Evolutionary conservation across 2,329 filamentous ascomycete species (phyloP).

Genomic region (Cladophialophora yegresii): DNA sequence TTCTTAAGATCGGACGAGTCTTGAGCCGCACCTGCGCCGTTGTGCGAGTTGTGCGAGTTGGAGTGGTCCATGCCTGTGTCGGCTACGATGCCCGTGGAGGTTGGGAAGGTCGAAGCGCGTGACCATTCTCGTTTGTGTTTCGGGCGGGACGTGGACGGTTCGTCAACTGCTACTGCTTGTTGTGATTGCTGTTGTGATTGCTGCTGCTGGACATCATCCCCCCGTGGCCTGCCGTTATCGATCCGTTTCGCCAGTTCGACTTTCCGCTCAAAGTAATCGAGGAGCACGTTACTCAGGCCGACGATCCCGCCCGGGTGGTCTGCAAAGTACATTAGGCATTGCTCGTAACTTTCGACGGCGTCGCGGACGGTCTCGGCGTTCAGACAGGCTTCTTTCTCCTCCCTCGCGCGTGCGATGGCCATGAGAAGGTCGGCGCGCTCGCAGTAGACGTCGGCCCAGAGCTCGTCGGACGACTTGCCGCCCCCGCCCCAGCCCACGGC

Average conservation of each 20-base stretch:
- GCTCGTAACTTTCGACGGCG: slow-evolving; percentile 77
- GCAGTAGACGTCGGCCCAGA: slow-evolving; percentile 80
- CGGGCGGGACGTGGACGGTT: slow-evolving; percentile 4
- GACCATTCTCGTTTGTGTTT: slow-evolving; percentile 25
- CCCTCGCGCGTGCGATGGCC: slow-evolving; percentile 53
- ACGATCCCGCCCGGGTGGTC: slow-evolving; percentile 81
- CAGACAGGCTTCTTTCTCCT: slow-evolving; percentile 30
- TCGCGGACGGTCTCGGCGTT: slow-evolving; percentile 55
- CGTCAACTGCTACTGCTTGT: slow-evolving; percentile 6
- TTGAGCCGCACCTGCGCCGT: too few species aligned
- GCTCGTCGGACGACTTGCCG: slow-evolving; percentile 76
- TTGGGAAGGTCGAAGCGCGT: slow-evolving; percentile 13
- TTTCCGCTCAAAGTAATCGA: slow-evolving; percentile 74
- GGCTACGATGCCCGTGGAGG: slow-evolving; percentile 9
- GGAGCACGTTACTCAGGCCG: slow-evolving; percentile 77
- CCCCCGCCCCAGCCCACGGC: slow-evolving; percentile 71
- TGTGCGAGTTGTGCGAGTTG: background rate
- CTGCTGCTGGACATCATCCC: slow-evolving; percentile 11
- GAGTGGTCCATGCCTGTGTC: slow-evolving; percentile 11
- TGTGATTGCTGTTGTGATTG: background rate
- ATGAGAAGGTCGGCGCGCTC: slow-evolving; percentile 72
- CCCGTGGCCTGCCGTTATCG: slow-evolving; percentile 28
- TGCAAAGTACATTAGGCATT: slow-evolving; percentile 73
- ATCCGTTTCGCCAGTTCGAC: slow-evolving; percentile 40
- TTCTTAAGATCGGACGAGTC: slow-evolving; percentile 51